A percentile compares a stretch with the other conserved stretches of the same genome.
Evolutionary conservation across 306 rosid species (phyloP).

Genomic region (Comarum palustre): DNA sequence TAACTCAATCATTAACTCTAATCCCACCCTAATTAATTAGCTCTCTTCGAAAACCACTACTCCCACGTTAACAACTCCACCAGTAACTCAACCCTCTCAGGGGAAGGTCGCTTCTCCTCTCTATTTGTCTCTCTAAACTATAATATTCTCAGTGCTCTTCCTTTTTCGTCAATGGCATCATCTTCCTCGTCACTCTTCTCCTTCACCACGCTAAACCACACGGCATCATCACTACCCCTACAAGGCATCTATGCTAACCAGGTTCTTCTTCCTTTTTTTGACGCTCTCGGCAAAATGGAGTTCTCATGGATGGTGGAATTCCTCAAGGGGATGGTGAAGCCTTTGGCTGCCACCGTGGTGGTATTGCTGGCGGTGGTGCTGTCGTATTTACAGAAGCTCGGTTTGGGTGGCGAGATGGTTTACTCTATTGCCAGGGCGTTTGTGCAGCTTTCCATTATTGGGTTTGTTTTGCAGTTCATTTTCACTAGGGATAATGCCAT

Average conservation of each 20-base stretch:
- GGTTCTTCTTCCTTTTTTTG: neutral
- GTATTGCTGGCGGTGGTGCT: constrained; percentile 59
- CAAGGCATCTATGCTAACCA: neutral
- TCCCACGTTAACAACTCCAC: constrained; percentile 20
- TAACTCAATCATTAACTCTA: neutral
- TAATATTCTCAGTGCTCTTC: neutral
- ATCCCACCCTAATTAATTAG: neutral
- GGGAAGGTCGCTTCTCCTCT: constrained; percentile 25
- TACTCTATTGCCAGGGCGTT: constrained; percentile 71
- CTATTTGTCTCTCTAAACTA: neutral
- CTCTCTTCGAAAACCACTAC: neutral
- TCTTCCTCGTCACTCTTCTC: constrained; percentile 3
- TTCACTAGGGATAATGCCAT: constrained; percentile 51
- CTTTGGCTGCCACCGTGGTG: constrained; percentile 59
- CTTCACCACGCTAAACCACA: constrained; percentile 24
- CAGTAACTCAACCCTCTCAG: constrained; percentile 1
- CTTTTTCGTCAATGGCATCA: neutral
- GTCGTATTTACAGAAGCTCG: constrained; percentile 64
- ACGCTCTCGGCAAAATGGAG: constrained; percentile 27
- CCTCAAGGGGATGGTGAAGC: constrained; percentile 76
- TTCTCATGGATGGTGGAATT: constrained; percentile 55
- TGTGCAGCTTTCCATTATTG: constrained; percentile 81
- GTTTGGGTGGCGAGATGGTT: constrained; percentile 67
- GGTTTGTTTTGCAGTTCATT: constrained; percentile 85
- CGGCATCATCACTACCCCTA: neutral